A percentile compares a stretch with the other conserved stretches of the same genome.
These are phyloP conservation scores for Claviceps sp. DNA, from an alignment of 2,329 filamentous ascomycete genomes.

Conservation along the genomic window DNA sequence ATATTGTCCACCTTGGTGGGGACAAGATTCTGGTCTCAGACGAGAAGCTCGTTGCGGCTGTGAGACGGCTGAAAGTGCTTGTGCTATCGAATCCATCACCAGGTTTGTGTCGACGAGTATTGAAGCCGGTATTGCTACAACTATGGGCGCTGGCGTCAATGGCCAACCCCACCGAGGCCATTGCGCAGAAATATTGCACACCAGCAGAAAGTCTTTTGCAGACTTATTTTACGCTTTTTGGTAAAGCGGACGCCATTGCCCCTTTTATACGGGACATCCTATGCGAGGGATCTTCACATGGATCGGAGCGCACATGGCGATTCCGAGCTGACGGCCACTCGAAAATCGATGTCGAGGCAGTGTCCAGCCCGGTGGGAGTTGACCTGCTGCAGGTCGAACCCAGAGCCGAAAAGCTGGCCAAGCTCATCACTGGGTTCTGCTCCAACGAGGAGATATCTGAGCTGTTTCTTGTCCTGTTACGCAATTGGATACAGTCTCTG, in stretches of 20 bases:
- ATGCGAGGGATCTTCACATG: constrained; percentile 33
- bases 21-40: constrained; percentile 32
- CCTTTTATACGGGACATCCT: constrained; percentile 40
- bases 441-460: constrained; percentile 43
- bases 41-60: constrained; percentile 32
- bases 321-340: constrained; percentile 33
- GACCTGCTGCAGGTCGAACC: constrained; percentile 32
- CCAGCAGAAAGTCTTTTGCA: constrained; percentile 38
- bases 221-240: constrained; percentile 44
- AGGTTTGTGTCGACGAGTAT: constrained; percentile 47
- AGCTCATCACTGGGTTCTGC: constrained; percentile 34
- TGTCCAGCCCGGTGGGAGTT: constrained; percentile 14
- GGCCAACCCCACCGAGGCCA: constrained; percentile 19
- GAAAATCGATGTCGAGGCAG: constrained; percentile 36
- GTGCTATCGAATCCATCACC: constrained; percentile 53
- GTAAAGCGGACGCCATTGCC: constrained; percentile 34
- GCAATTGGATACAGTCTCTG: constrained; percentile 33
- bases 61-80: constrained; percentile 42
- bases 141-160: constrained; percentile 51
- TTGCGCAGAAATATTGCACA: constrained; percentile 26
- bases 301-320: constrained; percentile 31
- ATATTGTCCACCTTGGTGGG: constrained; percentile 32
- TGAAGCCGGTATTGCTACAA: constrained; percentile 43
- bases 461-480: constrained; percentile 36
- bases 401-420: constrained; percentile 34